Percentiles rank a stretch among this genome's conserved stretches.
Evolutionary conservation across 306 rosid genomes (phyloP).

Genomic region (Canavalia ensiformis): DNA sequence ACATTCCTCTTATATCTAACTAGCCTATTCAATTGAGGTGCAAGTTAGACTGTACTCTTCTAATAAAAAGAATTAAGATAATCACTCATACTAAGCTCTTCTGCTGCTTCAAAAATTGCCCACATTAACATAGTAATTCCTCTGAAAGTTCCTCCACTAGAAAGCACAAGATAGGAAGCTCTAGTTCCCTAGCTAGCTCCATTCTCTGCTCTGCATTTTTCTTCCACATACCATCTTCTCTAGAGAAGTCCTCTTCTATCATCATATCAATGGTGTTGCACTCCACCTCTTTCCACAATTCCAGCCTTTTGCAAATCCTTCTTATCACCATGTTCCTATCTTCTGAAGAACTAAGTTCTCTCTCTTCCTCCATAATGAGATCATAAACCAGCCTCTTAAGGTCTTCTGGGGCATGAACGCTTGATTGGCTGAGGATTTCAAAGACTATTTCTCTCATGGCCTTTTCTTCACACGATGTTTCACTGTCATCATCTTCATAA

Average conservation of each 20-base stretch:
- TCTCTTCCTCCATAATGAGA: slow-evolving; percentile 74
- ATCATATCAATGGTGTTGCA: slow-evolving; percentile 83
- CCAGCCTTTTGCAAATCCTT: slow-evolving; percentile 66
- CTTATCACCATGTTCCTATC: slow-evolving; percentile 54
- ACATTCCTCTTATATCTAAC: slow-evolving; percentile 40
- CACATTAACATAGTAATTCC: slow-evolving; percentile 63
- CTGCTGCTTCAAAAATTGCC: slow-evolving; percentile 43
- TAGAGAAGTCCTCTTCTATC: slow-evolving; percentile 74
- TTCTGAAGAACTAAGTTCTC: slow-evolving; percentile 28
- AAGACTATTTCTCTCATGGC: slow-evolving; percentile 43
- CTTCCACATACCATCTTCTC: slow-evolving; percentile 72
- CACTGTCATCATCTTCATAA: slow-evolving; percentile 36
- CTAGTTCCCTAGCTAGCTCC: slow-evolving; percentile 69
- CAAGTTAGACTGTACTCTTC: slow-evolving; percentile 60
- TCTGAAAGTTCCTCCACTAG: slow-evolving; percentile 74
- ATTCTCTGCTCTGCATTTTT: slow-evolving; percentile 52
- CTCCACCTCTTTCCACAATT: slow-evolving; percentile 79
- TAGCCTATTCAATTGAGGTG: slow-evolving; percentile 55
- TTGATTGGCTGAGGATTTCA: slow-evolving; percentile 56
- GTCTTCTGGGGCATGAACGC: slow-evolving; percentile 50
- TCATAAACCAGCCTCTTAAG: slow-evolving; percentile 69
- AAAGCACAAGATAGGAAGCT: slow-evolving; percentile 65
- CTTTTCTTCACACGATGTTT: slow-evolving; percentile 46
- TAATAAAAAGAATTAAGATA: slow-evolving; percentile 52
- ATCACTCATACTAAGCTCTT: slow-evolving; percentile 46